Evolutionary conservation across 305 asterid genomes (phyloP), one percentile per base, ranked within the genome.

Genomic region (Solanum hybrid): DNA sequence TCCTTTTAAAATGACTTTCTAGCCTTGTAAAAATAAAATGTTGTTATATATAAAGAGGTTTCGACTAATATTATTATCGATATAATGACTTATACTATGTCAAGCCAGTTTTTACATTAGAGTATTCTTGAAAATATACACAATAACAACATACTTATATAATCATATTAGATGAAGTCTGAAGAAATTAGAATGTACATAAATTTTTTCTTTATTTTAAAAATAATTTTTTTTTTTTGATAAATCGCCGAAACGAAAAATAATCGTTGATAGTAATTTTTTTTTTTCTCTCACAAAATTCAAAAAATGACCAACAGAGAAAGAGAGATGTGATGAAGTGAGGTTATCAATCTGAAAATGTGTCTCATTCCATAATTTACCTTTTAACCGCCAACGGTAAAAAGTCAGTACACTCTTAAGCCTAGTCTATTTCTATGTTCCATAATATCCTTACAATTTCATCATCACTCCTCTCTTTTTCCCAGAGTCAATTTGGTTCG

Each of bases 341-440:
- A 24, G 13, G 15, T 87, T 72, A 71, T 87, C 89, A 87, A 87
- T 60, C 90, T 85, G 88, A 88, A 85, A 85, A 56, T 35, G 24
- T 85, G 88, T 85, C 88, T 77, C 87, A 85, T 76, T 81, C 89
- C 89, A 88, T 32, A 77, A 85, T 88, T 85, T 85, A 32, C 87
- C 84, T 66, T n/a, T 85, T 40, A 73, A 45, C 90, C 76, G 40
- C 79, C 72, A 76, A 36, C 31, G 45, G 45, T 85, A 71, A 88
- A 45, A 88, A 64, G 86, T 19, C 40, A 31, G 66, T n/a, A 27
- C 88, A 5, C 90, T 60, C 73, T 85, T 86, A 34, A 66, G 78
- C 81, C 64, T 88, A 85, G 56, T 32, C 89, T 27, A 78, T 75
- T 71, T 72, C 64, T 29, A 72, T 90, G 92, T 78, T 89, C 38